These are phyloP conservation scores for Paracorniculantispora psalliotae DNA, from an alignment of 2,329 filamentous ascomycete genomes.

Conservation along the genomic window DNA sequence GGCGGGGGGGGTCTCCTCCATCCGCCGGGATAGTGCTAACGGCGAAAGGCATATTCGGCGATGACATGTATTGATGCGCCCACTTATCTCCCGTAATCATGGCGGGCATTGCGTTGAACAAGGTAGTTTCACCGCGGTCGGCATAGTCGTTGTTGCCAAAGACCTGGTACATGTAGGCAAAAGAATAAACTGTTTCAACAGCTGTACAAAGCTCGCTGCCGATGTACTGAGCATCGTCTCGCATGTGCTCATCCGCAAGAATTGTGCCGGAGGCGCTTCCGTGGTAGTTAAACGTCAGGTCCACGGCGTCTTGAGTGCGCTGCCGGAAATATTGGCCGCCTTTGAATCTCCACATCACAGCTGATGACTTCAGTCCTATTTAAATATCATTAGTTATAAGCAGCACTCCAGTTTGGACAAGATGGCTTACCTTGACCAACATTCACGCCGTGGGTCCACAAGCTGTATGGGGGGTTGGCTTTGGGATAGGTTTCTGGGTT, in stretches of 20 bases:
- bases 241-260: slow-evolving; percentile 36
- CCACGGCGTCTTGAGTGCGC: slow-evolving; percentile 33
- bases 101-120: slow-evolving; percentile 52
- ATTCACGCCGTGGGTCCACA: slow-evolving; percentile 41
- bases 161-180: slow-evolving; percentile 29
- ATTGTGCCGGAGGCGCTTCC: slow-evolving; percentile 37
- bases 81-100: slow-evolving; percentile 48
- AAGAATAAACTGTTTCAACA: slow-evolving; percentile 30
- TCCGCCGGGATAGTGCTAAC: slow-evolving; percentile 32
- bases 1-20: slow-evolving; percentile 20
- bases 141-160: slow-evolving; percentile 36
- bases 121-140: slow-evolving; percentile 45
- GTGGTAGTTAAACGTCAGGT: slow-evolving; percentile 33
- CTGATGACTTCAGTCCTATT: slow-evolving; percentile 33
- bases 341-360: slow-evolving; percentile 36
- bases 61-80: slow-evolving; percentile 50
- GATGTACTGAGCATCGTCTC: slow-evolving; percentile 31
- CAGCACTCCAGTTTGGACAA: not conserved
- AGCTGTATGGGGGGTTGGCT: slow-evolving; percentile 27
- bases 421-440: slow-evolving; percentile 36
- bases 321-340: slow-evolving; percentile 30
- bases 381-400: not conserved
- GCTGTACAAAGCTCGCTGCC: slow-evolving; percentile 33
- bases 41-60: slow-evolving; percentile 49
- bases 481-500: slow-evolving; percentile 20